Evolutionary conservation across 1,284 basidiomycete genomes (phyloP).

Genomic region (Pyrrhoderma noxium): DNA sequence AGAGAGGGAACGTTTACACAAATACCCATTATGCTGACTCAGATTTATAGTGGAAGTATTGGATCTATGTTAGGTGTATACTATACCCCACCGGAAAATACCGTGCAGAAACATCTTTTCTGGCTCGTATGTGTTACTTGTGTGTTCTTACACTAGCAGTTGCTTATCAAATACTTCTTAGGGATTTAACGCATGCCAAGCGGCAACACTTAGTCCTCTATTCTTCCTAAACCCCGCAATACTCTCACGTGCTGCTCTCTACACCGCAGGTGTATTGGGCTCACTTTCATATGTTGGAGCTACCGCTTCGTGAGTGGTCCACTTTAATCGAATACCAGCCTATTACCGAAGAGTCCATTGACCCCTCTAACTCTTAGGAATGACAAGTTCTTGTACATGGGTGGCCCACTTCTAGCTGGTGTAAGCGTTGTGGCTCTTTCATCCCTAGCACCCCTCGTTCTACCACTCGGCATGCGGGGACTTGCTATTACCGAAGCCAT

Average conservation of each 20-base stretch:
- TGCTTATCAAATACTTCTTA: constrained; percentile 24
- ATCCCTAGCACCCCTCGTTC: constrained; percentile 79
- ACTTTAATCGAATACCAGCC: constrained; percentile 3
- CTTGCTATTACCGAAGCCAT: constrained; percentile 75
- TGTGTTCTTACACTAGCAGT: background rate
- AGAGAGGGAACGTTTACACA: constrained; percentile 31
- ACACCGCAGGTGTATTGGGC: constrained; percentile 82
- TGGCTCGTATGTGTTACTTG: constrained; percentile 58
- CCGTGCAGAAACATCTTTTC: constrained; percentile 65
- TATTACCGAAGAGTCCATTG: background rate
- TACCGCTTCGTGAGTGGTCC: constrained; percentile 60
- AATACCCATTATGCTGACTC: constrained; percentile 19
- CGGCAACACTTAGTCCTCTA: constrained; percentile 74
- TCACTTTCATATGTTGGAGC: constrained; percentile 83
- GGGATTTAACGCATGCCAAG: constrained; percentile 84
- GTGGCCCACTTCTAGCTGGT: constrained; percentile 78
- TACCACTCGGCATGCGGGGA: constrained; percentile 74
- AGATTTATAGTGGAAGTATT: constrained; percentile 42
- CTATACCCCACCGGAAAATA: constrained; percentile 68
- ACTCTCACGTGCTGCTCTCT: constrained; percentile 82
- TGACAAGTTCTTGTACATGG: constrained; percentile 82
- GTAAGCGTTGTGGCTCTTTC: constrained; percentile 82
- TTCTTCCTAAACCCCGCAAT: constrained; percentile 85
- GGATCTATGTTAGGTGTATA: constrained; percentile 75
- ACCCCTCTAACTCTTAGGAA: constrained; percentile 37